phyloP scores from a whole-genome alignment of 2,329 filamentous ascomycete species.

The Hypoxylon sp. region DNA sequence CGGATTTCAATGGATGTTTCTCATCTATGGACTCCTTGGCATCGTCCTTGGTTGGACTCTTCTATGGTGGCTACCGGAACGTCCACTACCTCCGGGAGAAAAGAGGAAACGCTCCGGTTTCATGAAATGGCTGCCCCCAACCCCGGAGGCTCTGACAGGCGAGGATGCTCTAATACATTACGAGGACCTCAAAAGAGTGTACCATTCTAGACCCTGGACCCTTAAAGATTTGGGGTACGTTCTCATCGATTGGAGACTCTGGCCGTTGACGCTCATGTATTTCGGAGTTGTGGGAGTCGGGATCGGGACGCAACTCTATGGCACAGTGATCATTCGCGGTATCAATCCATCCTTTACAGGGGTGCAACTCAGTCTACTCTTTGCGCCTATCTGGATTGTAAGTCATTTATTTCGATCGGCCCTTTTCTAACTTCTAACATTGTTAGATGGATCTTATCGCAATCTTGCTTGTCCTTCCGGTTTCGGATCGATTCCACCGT shows the following conservation, averaged over 20 bases:
- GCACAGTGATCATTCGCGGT: constrained; percentile 85
- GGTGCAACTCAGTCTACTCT: constrained; percentile 84
- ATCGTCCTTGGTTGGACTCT: constrained; percentile 79
- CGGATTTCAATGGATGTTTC: constrained; percentile 93
- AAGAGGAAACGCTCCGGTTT: constrained; percentile 65
- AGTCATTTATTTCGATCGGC: constrained; percentile 54
- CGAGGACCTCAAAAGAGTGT: constrained; percentile 83
- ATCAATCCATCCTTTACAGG: constrained; percentile 81
- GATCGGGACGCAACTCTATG: constrained; percentile 90
- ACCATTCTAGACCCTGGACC: constrained; percentile 81
- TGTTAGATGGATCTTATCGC: constrained; percentile 85
- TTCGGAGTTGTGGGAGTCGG: constrained; percentile 95
- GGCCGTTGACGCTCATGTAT: constrained; percentile 91
- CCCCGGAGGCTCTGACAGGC: constrained; percentile 79
- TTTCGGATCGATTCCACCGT: constrained; percentile 88
- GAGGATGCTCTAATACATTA: constrained; percentile 88
- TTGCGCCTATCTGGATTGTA: constrained; percentile 93
- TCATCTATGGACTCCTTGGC: constrained; percentile 84
- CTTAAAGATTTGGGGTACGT: constrained; percentile 78
- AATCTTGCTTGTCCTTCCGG: constrained; percentile 86
- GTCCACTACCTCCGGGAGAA: constrained; percentile 81
- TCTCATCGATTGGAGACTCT: constrained; percentile 87
- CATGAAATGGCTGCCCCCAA: constrained; percentile 76
- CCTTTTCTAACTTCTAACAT: constrained; percentile 30
- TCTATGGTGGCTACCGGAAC: constrained; percentile 92